Base-by-base conservation (phyloP, 768 basidiomycete genomes). In the Russula brevipes region DNA sequence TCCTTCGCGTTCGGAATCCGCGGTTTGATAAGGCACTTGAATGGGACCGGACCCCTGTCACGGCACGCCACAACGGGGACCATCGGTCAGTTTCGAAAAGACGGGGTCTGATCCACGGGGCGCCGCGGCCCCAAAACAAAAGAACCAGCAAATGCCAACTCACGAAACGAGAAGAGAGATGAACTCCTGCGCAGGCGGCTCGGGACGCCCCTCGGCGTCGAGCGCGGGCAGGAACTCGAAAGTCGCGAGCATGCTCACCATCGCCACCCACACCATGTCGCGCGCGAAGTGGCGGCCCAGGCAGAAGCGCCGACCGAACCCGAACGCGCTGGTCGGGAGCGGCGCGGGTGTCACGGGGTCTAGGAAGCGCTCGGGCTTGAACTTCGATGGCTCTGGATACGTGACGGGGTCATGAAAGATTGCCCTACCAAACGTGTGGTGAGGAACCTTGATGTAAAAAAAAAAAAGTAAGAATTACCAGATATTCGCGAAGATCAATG, bases 361-460 rank as follows among this genome's bases (percentile, higher is more conserved):
- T 4, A 64, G 45, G 63, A 64, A 64, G 31, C 59, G 63, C 45
- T 60, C 63, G 4, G 63, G 63, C 8, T 39, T 45, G 45, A 64
- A 64, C 45, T 59, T 41, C 17, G 24, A 49, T 16, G 61, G 52
- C n/a, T 54, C 53, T 38, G 59, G 58, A 36, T 54, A 61, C 14
- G 36, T 58, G 4, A 5, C 47, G 33, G 46, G 53, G 24, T 64
- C 41, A 49, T 55, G 59, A 39, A 61, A 8, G 11, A 64, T 64
- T 14, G 55, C 56, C 54, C 59, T 46, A 30, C 1, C n/a, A 56
- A 35, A 45, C 33, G n/a, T 14, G 0, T 6, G 16, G 36, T 10
- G 36, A 33, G 17, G 16, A 17, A 7, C 8, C 6, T 45, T 33
- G 17, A 11, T 5, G 2, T 1, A 24, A 24, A 45, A 39, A 33